Evolutionary conservation across 2,329 filamentous ascomycete species (phyloP).

Genomic region (Kalmusia sp.): DNA sequence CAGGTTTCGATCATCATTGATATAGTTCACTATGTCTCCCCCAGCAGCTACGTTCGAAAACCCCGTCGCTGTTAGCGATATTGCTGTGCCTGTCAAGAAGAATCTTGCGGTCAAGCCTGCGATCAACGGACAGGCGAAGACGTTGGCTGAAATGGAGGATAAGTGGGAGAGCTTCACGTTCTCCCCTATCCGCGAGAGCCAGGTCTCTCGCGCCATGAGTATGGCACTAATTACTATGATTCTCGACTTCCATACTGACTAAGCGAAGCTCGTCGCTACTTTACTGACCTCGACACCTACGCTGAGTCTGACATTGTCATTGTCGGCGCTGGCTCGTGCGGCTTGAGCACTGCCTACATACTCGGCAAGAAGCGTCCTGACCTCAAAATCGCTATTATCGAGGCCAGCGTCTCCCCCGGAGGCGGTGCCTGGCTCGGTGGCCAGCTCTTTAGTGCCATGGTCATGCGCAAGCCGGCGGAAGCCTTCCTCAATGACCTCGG

Average conservation of each 20-base stretch:
- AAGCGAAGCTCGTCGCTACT: constrained; percentile 75
- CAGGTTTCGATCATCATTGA: constrained; percentile 41
- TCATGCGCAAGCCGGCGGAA: constrained; percentile 92
- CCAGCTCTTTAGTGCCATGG: constrained; percentile 94
- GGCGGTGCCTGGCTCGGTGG: constrained; percentile 93
- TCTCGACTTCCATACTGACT: constrained; percentile 1
- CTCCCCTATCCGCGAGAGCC: constrained; percentile 85
- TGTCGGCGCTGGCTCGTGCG: constrained; percentile 87
- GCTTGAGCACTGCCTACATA: constrained; percentile 83
- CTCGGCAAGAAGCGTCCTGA: constrained; percentile 85
- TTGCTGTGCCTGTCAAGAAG: constrained; percentile 45
- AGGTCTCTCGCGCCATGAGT: constrained; percentile 91
- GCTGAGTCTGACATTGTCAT: constrained; percentile 95
- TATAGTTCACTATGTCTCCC: constrained; percentile 71
- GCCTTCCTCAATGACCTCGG: constrained; percentile 81
- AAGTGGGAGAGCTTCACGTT: constrained; percentile 87
- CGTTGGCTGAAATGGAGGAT: constrained; percentile 70
- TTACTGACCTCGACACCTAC: constrained; percentile 84
- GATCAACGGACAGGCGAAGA: constrained; percentile 57
- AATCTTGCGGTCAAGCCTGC: constrained; percentile 56
- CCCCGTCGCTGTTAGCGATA: constrained; percentile 43
- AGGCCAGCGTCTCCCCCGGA: constrained; percentile 82
- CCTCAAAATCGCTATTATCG: constrained; percentile 89
- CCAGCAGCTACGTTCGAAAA: constrained; percentile 69
- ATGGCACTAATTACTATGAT: background rate